Evolutionary conservation across 2,329 filamentous ascomycete species (phyloP).

Genomic region (Scopulariopsis brevicaulis): DNA sequence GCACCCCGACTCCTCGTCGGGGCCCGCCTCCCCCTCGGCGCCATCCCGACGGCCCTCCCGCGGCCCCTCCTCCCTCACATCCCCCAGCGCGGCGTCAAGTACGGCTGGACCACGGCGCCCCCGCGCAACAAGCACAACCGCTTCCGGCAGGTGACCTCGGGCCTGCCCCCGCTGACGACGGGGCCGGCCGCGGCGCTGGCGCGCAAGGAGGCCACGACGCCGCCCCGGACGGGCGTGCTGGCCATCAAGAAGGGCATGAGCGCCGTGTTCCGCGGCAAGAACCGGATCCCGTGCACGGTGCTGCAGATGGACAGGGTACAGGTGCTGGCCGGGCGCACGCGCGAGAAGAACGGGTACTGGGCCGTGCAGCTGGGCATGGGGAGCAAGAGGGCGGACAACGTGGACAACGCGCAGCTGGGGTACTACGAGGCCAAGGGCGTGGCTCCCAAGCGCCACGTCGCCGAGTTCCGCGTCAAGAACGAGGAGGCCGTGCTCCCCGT

Average conservation of each 20-base stretch:
- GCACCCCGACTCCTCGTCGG: constrained; percentile 30
- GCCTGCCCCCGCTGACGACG: constrained; percentile 43
- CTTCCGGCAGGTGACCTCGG: constrained; percentile 48
- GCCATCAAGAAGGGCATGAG: constrained; percentile 95
- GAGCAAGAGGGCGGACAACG: constrained; percentile 59
- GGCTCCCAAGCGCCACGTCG: constrained; percentile 71
- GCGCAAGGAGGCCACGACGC: constrained; percentile 46
- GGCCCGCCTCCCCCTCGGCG: constrained; percentile 15
- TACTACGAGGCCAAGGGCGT: constrained; percentile 78
- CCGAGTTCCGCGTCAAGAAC: constrained; percentile 77
- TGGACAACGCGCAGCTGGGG: constrained; percentile 72
- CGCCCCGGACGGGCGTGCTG: constrained; percentile 67
- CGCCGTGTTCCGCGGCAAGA: constrained; percentile 70
- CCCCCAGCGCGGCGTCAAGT: constrained; percentile 37
- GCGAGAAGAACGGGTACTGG: constrained; percentile 75
- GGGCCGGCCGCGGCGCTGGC: constrained; percentile 50
- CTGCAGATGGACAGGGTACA: constrained; percentile 89
- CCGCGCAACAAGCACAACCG: constrained; percentile 39
- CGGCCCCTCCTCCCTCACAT: constrained; percentile 29
- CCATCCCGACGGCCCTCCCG: constrained; percentile 9
- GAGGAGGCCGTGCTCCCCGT: constrained; percentile 63
- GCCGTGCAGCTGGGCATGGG: constrained; percentile 85
- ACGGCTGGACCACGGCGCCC: constrained; percentile 49
- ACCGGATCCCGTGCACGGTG: constrained; percentile 77
- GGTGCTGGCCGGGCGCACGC: constrained; percentile 78